A percentile compares a stretch with the other conserved stretches of the same genome.
Evolutionary conservation across 2,329 filamentous ascomycete species (phyloP).

Genomic region (Aspergillus sp.): DNA sequence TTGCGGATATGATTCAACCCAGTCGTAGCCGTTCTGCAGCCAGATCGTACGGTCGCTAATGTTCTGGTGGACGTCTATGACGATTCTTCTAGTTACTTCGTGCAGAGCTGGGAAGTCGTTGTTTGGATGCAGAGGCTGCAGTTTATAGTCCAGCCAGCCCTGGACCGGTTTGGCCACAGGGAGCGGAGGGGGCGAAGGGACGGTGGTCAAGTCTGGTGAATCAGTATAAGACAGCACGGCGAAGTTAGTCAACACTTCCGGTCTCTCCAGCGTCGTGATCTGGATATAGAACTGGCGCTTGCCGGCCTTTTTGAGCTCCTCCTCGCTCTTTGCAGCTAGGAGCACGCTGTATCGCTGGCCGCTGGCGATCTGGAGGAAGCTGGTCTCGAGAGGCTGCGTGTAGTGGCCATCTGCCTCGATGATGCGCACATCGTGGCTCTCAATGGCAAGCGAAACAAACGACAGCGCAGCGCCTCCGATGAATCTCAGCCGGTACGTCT

Average conservation of each 20-base stretch:
- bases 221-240: conserved; percentile 20
- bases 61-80: conserved; percentile 42
- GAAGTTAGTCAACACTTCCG: conserved; percentile 25
- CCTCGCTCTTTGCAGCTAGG: conserved; percentile 50
- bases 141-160: conserved; percentile 23
- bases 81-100: conserved; percentile 53
- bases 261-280: conserved; percentile 26
- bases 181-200: conserved; percentile 1
- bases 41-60: conserved; percentile 25
- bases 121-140: conserved; percentile 12
- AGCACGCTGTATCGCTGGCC: conserved; percentile 64
- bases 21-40: conserved; percentile 46
- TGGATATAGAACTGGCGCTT: conserved; percentile 53
- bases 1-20: conserved; percentile 40
- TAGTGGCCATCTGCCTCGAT: conserved; percentile 37
- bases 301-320: conserved; percentile 24
- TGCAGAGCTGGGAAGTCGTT: conserved; percentile 19
- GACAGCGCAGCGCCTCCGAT: conserved; percentile 59
- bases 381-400: background rate
- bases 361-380: conserved; percentile 54
- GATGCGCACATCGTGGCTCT: conserved; percentile 57
- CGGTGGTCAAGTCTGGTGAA: background rate
- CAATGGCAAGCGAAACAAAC: conserved; percentile 55
- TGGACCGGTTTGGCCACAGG: conserved; percentile 5
- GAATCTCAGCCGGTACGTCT: conserved; percentile 62